These are phyloP conservation scores for Monosporascus sp. DNA, from an alignment of 2,329 filamentous ascomycete species.

Conservation along the genomic window DNA sequence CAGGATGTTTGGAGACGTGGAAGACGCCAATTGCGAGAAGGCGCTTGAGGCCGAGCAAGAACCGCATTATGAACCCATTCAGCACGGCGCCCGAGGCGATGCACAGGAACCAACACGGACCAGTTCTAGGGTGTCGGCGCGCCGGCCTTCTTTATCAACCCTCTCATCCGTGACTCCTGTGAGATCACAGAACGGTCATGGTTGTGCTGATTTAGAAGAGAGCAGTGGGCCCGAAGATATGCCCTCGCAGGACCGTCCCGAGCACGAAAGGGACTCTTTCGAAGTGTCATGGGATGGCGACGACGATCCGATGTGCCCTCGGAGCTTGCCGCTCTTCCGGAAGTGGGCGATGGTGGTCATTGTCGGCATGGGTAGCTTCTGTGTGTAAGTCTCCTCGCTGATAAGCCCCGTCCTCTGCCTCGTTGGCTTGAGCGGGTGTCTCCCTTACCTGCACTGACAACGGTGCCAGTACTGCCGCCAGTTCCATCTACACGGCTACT, in stretches of 20 bases:
- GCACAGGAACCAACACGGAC: not conserved
- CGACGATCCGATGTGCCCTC: conserved; percentile 67
- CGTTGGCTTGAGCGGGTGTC: not conserved
- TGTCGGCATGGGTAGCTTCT: conserved; percentile 68
- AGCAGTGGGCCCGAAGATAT: conserved; percentile 8
- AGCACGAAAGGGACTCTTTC: conserved; percentile 42
- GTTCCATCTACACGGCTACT: conserved; percentile 83
- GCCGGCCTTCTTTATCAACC: not conserved
- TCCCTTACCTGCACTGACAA: conserved; percentile 7
- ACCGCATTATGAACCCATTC: not conserved
- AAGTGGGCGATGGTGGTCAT: conserved; percentile 80
- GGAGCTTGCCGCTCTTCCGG: conserved; percentile 57
- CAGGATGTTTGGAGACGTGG: not conserved
- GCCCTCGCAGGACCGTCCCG: not conserved
- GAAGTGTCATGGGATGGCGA: conserved; percentile 74
- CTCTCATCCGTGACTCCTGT: conserved; percentile 3
- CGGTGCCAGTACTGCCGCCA: conserved; percentile 65
- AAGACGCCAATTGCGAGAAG: not conserved
- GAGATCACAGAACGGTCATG: conserved; percentile 21
- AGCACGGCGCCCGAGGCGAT: not conserved
- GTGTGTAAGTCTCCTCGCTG: conserved; percentile 62
- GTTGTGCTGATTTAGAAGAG: conserved; percentile 18
- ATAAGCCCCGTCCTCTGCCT: not conserved
- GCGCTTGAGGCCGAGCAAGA: not conserved
- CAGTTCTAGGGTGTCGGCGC: not conserved